Evolutionary conservation across 1,139 yeast species (phyloP).

Genomic region (Candida sanyaensis): DNA sequence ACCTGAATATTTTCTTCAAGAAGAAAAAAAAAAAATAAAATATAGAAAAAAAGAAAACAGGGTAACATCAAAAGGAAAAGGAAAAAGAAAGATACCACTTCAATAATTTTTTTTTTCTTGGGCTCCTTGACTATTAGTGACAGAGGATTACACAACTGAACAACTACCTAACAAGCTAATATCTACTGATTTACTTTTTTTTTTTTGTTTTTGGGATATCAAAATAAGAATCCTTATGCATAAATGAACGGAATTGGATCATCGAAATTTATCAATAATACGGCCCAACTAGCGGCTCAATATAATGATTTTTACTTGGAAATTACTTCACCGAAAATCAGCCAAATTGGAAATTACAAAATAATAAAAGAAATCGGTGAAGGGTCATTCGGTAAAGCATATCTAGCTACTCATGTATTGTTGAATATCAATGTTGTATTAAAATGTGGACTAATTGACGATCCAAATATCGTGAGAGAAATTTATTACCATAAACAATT

Average conservation of each 20-base stretch:
- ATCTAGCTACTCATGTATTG: constrained; percentile 74
- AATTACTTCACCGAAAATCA: constrained; percentile 52
- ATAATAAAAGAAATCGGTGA: constrained; percentile 77
- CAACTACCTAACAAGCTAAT: too few relatives aligned
- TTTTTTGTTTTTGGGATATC: not conserved
- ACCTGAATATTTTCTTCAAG: too few relatives aligned
- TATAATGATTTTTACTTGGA: constrained; percentile 63
- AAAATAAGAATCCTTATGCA: not conserved
- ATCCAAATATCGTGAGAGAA: constrained; percentile 90
- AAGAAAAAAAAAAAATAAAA: too few relatives aligned
- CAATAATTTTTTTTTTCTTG: too few relatives aligned
- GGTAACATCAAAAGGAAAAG: too few relatives aligned
- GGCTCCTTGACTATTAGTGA: too few relatives aligned
- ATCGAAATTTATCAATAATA: constrained; percentile 20
- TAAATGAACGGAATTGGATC: constrained; percentile 6
- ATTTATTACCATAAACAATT: constrained; percentile 87
- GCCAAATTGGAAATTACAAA: constrained; percentile 76
- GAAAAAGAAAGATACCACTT: too few relatives aligned
- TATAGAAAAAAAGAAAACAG: too few relatives aligned
- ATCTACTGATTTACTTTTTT: too few relatives aligned
- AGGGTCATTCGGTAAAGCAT: constrained; percentile 92
- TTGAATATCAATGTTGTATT: constrained; percentile 78
- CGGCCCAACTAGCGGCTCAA: constrained; percentile 58
- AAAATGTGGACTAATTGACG: constrained; percentile 80
- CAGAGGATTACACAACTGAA: too few relatives aligned